Conservation (phyloP, 495 filamentous ascomycete species). For the Neurospora sp. region DNA sequence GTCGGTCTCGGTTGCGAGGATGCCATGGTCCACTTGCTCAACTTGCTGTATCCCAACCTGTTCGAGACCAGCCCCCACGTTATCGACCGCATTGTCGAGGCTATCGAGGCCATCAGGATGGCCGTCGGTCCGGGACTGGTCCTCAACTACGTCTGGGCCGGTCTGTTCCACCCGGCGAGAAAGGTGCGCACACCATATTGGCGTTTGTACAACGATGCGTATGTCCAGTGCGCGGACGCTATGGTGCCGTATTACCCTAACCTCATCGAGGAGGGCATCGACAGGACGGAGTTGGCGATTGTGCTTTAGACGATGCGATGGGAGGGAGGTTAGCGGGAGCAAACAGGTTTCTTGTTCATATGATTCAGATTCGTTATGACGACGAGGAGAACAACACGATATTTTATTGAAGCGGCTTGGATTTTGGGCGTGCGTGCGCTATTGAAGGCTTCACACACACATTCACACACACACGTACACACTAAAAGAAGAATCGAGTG, state of each 20-base stretch:
- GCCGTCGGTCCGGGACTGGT: conserved; percentile 83
- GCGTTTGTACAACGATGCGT: conserved; percentile 94
- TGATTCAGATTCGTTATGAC: neutral
- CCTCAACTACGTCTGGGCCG: conserved; percentile 97
- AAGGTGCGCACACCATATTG: conserved; percentile 92
- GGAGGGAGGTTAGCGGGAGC: neutral
- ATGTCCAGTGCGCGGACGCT: conserved; percentile 83
- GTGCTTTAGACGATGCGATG: conserved; percentile 47
- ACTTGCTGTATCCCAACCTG: conserved; percentile 90
- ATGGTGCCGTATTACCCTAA: conserved; percentile 95
- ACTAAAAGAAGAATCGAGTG: neutral
- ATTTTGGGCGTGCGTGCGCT: neutral
- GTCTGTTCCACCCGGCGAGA: conserved; percentile 89
- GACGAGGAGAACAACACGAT: neutral
- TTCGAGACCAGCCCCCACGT: conserved; percentile 98
- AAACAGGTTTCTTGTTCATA: neutral
- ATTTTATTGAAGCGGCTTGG: neutral
- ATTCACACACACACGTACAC: neutral
- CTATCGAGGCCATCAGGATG: conserved; percentile 92
- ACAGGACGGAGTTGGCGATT: conserved; percentile 71
- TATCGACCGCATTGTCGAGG: conserved; percentile 94
- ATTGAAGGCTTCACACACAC: neutral
- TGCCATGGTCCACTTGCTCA: conserved; percentile 95
- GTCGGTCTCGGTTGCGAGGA: conserved; percentile 98
- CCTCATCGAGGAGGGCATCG: conserved; percentile 63